Evolutionary conservation across 2,329 filamentous ascomycete species (phyloP).

Genomic region (Colletotrichum higginsianum): DNA sequence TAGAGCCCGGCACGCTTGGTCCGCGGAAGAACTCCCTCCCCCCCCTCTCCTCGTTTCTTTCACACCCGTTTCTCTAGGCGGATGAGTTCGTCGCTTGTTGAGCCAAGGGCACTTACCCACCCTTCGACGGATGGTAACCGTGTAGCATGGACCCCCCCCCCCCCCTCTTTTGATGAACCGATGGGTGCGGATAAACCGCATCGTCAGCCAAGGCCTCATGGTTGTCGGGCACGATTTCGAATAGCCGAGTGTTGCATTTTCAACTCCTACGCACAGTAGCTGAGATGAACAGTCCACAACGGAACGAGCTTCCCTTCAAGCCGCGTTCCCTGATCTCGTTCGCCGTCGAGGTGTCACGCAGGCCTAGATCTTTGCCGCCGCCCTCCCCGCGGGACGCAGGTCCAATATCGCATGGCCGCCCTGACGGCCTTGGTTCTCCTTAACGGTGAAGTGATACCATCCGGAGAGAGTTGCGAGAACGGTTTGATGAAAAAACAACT

Average conservation of each 20-base stretch:
- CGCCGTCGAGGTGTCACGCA: neutral
- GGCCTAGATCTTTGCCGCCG: neutral
- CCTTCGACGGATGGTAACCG: neutral
- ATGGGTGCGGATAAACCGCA: neutral
- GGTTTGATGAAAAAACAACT: too few relatives aligned
- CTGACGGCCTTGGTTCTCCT: neutral
- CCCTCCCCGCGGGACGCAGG: neutral
- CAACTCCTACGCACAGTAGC: neutral
- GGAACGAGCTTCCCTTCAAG: neutral
- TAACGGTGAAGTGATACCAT: neutral
- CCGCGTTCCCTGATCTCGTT: neutral
- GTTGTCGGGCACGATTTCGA: neutral
- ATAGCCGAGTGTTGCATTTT: neutral
- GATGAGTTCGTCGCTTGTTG: neutral
- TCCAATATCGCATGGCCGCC: neutral
- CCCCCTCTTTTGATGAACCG: neutral
- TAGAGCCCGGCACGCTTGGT: neutral
- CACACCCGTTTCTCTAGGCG: neutral
- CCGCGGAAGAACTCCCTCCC: neutral
- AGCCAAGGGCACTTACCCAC: neutral
- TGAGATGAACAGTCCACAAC: neutral
- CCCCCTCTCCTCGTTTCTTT: neutral
- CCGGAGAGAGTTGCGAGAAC: too few relatives aligned
- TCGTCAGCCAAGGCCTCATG: slow-evolving; percentile 8
- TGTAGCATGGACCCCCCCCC: too few relatives aligned